Percentiles rank a stretch among this genome's conserved stretches.
These are phyloP conservation scores for Cytospora chrysosperma DNA, from an alignment of 2,329 filamentous ascomycete genomes.

Conservation along the genomic window DNA sequence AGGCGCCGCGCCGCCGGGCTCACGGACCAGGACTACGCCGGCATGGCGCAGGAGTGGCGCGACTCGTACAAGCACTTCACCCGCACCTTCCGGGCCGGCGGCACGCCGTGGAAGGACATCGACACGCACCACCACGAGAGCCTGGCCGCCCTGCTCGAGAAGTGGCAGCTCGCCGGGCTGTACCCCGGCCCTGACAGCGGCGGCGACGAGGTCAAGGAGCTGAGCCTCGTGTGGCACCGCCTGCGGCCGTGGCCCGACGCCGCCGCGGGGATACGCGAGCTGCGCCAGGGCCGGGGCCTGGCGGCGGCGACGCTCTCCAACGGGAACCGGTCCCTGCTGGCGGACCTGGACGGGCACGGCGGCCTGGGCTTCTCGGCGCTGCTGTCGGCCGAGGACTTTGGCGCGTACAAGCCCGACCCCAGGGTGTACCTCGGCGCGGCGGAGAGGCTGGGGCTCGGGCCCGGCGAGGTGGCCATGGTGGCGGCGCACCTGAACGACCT, in stretches of 20 bases:
- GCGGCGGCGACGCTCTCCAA: slow-evolving; percentile 71
- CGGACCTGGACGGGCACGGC: slow-evolving; percentile 60
- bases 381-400: slow-evolving; percentile 68
- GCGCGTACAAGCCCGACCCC: slow-evolving; percentile 71
- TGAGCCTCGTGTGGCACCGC: slow-evolving; percentile 71
- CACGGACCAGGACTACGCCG: slow-evolving; percentile 57
- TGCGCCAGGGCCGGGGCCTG: slow-evolving; percentile 46
- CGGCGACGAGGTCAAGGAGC: slow-evolving; percentile 59
- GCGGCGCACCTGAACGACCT: slow-evolving; percentile 73
- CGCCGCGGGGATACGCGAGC: slow-evolving; percentile 50
- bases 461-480: slow-evolving; percentile 69
- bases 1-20: slow-evolving; percentile 50
- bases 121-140: slow-evolving; percentile 70
- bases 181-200: slow-evolving; percentile 64
- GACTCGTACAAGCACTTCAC: slow-evolving; percentile 63
- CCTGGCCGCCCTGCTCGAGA: slow-evolving; percentile 56
- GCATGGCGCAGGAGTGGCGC: slow-evolving; percentile 71
- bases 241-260: slow-evolving; percentile 70
- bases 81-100: slow-evolving; percentile 45
- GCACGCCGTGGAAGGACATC: slow-evolving; percentile 62
- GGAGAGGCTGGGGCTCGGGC: slow-evolving; percentile 52
- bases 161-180: slow-evolving; percentile 56
- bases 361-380: slow-evolving; percentile 61
- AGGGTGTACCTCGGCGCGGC: slow-evolving; percentile 69
- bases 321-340: slow-evolving; percentile 66